phyloP scores from a whole-genome alignment of 2,329 filamentous ascomycete species.

The Botrytis paeoniae region DNA sequence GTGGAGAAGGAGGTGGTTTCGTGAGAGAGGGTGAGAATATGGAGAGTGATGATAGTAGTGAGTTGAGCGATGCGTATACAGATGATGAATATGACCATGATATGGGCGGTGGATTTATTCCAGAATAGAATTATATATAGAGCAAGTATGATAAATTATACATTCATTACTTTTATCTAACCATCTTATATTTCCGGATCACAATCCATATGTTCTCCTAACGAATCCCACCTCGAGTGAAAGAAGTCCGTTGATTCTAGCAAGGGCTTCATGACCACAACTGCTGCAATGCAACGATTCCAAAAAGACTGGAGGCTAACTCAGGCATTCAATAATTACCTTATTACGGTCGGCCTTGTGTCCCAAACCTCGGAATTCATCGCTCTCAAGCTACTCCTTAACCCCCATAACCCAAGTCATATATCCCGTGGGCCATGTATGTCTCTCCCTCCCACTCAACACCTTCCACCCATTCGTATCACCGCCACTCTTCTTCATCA shows the following conservation, averaged over 20 bases:
- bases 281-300: neutral
- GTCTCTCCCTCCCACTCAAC: slow-evolving; percentile 40
- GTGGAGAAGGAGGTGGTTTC: neutral
- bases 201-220: neutral
- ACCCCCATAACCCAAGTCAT: slow-evolving; percentile 46
- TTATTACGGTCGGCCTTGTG: neutral
- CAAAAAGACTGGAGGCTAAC: neutral
- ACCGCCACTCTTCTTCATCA: slow-evolving; percentile 55
- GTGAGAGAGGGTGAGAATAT: slow-evolving; percentile 37
- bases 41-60: slow-evolving; percentile 41
- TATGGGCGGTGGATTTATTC: slow-evolving; percentile 45
- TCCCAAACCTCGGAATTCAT: neutral
- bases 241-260: neutral
- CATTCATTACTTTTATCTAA: neutral
- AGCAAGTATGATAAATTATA: neutral
- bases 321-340: neutral
- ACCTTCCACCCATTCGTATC: slow-evolving; percentile 44
- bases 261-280: neutral
- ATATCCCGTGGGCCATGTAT: slow-evolving; percentile 48
- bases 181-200: neutral
- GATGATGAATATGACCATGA: slow-evolving; percentile 40
- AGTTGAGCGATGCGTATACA: slow-evolving; percentile 15
- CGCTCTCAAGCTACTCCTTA: slow-evolving; percentile 30
- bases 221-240: too few species aligned
- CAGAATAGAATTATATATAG: slow-evolving; percentile 32